Percentiles rank a stretch among this genome's conserved stretches.
Conservation (phyloP, 192 early-diverging fungal genomes). For the Piromyces sp. region DNA sequence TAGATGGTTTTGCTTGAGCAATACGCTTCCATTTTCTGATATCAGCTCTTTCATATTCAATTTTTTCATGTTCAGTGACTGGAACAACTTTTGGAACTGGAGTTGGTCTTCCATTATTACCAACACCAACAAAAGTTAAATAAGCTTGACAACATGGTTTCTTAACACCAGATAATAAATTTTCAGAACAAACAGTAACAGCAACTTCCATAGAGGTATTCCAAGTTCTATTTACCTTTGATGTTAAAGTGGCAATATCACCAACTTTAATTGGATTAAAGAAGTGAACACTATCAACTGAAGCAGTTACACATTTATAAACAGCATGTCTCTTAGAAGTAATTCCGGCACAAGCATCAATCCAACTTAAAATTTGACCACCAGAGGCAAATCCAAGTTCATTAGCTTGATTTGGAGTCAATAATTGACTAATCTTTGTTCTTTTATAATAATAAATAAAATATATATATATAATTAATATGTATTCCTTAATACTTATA, state of each 20-base stretch:
- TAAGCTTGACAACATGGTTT: slow-evolving; percentile 47
- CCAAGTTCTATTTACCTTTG: slow-evolving; percentile 49
- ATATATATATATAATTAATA: too few species aligned
- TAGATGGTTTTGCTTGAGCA: not conserved
- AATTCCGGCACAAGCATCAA: slow-evolving; percentile 45
- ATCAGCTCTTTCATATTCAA: slow-evolving; percentile 39
- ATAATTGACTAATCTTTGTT: not conserved
- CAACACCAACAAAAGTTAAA: slow-evolving; percentile 40
- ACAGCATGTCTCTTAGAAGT: slow-evolving; percentile 42
- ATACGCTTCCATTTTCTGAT: slow-evolving; percentile 22
- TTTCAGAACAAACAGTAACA: slow-evolving; percentile 50
- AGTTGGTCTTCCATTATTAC: slow-evolving; percentile 8
- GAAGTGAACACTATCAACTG: slow-evolving; percentile 54
- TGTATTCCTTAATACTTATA: too few species aligned
- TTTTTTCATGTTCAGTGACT: slow-evolving; percentile 22
- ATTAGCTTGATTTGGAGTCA: not conserved
- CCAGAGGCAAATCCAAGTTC: slow-evolving; percentile 25
- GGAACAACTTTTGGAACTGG: slow-evolving; percentile 33
- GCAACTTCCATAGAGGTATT: slow-evolving; percentile 53
- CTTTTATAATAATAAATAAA: too few species aligned
- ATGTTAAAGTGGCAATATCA: slow-evolving; percentile 42
- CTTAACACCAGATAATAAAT: slow-evolving; percentile 28
- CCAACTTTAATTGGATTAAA: slow-evolving; percentile 37
- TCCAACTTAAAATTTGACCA: slow-evolving; percentile 41
- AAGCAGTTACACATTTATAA: slow-evolving; percentile 38